Percentiles rank a stretch among this genome's conserved stretches.
These are phyloP conservation scores for Aspergillus sclerotialis DNA, from an alignment of 2,329 filamentous ascomycete genomes.

Conservation along the genomic window DNA sequence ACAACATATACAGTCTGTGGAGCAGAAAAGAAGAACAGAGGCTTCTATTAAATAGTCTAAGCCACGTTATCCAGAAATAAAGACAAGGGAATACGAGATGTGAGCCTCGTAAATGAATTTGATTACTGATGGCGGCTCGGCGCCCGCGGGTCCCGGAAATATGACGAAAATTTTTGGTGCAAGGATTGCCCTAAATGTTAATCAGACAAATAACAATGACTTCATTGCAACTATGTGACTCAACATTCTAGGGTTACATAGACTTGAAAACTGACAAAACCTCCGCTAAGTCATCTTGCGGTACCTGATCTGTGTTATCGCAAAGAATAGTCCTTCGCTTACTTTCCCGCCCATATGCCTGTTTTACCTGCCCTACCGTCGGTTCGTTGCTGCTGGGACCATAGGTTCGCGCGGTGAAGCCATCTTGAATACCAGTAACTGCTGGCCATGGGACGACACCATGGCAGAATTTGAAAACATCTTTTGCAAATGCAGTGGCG, in stretches of 20 bases:
- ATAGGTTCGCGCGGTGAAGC: conserved; percentile 19
- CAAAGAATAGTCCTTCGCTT: conserved; percentile 16
- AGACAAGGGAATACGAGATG: too few relatives aligned
- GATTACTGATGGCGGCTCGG: background rate
- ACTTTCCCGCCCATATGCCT: conserved; percentile 16
- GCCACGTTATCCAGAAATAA: too few relatives aligned
- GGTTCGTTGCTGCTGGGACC: conserved; percentile 14
- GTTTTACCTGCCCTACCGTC: conserved; percentile 4
- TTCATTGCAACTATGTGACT: too few relatives aligned
- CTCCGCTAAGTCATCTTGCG: conserved; percentile 17
- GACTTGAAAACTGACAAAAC: conserved; percentile 10
- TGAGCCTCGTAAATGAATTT: too few relatives aligned
- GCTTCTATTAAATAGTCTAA: background rate
- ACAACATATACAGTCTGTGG: background rate
- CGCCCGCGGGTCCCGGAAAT: conserved; percentile 2
- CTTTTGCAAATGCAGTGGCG: conserved; percentile 27
- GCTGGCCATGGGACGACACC: conserved; percentile 28
- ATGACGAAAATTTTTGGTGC: background rate
- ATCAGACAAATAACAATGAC: too few relatives aligned
- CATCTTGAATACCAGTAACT: conserved; percentile 11
- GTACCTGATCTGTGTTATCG: conserved; percentile 13
- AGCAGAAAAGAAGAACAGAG: background rate
- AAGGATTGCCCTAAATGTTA: too few relatives aligned
- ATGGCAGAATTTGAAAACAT: conserved; percentile 34
- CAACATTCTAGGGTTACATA: too few relatives aligned